Percentiles rank a stretch among this genome's conserved stretches.
Evolutionary conservation across 2,329 filamentous ascomycete genomes (phyloP).

Genomic region (Penicillium palitans): DNA sequence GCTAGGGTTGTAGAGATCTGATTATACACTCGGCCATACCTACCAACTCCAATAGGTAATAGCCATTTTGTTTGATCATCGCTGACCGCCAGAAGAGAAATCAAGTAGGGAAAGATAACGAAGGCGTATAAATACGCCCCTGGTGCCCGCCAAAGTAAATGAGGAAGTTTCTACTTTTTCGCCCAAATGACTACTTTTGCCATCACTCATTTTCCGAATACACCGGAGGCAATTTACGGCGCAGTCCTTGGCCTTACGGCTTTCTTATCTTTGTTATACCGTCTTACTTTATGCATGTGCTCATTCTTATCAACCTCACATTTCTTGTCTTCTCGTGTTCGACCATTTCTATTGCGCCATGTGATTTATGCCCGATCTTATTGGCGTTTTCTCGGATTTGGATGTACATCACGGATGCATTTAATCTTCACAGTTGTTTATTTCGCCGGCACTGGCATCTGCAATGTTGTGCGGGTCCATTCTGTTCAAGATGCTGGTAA

Average conservation of each 20-base stretch:
- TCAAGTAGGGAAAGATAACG: too few relatives aligned
- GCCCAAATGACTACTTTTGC: neutral
- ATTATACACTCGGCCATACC: too few relatives aligned
- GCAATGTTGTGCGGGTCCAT: constrained; percentile 13
- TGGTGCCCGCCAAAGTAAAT: neutral
- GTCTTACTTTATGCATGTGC: neutral
- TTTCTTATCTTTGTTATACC: neutral
- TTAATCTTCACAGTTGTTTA: constrained; percentile 3
- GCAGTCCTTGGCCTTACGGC: neutral
- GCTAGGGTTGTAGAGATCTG: too few relatives aligned
- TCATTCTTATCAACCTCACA: neutral
- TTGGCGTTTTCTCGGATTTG: constrained; percentile 8
- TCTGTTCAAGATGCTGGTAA: constrained; percentile 9
- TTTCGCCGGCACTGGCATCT: constrained; percentile 8
- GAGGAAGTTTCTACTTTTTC: neutral
- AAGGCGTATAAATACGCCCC: too few relatives aligned
- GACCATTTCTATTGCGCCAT: constrained; percentile 9
- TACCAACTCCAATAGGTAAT: too few relatives aligned
- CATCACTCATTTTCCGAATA: neutral
- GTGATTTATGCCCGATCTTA: constrained; percentile 15
- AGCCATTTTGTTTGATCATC: too few relatives aligned
- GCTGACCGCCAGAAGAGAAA: too few relatives aligned
- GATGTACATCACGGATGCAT: neutral
- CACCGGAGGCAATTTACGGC: neutral
- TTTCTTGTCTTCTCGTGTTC: constrained; percentile 16